phyloP scores from a whole-genome alignment of 495 filamentous ascomycete genomes.

The Physcia stellaris region DNA sequence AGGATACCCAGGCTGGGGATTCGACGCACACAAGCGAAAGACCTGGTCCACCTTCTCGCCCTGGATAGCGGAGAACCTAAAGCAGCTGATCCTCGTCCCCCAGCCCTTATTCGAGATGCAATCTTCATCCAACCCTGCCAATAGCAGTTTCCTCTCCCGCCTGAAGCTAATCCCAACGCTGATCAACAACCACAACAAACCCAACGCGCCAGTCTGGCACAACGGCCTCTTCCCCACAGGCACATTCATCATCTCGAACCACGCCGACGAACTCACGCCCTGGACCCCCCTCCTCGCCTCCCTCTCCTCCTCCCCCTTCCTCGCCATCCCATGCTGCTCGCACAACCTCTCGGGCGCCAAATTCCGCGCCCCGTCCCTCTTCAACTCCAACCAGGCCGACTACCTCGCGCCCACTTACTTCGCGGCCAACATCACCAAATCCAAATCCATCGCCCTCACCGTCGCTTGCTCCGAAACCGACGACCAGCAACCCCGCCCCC shows the following conservation, averaged over 20 bases:
- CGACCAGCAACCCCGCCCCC: constrained; percentile 16
- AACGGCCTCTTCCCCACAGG: constrained; percentile 57
- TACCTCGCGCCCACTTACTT: constrained; percentile 13
- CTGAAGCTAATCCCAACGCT: neutral
- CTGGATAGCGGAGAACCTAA: constrained; percentile 39
- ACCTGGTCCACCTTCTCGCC: constrained; percentile 63
- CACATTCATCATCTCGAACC: constrained; percentile 92
- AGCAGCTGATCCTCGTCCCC: constrained; percentile 65
- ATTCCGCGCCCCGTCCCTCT: constrained; percentile 50
- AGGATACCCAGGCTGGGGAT: constrained; percentile 78
- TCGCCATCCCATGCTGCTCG: constrained; percentile 90
- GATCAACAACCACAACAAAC: neutral
- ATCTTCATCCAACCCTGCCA: constrained; percentile 3
- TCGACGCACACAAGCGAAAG: constrained; percentile 72
- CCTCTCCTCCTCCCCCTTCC: constrained; percentile 61
- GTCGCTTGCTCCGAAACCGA: constrained; percentile 10
- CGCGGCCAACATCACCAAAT: constrained; percentile 15
- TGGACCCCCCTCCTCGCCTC: constrained; percentile 89
- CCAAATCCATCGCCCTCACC: constrained; percentile 35
- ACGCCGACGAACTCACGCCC: constrained; percentile 86
- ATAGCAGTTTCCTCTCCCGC: constrained; percentile 7
- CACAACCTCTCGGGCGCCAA: constrained; percentile 64
- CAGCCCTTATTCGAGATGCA: constrained; percentile 30
- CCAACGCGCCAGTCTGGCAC: constrained; percentile 28
- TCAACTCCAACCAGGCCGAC: constrained; percentile 14